These are phyloP conservation scores for Stenogyne calaminthoides DNA, from an alignment of 305 asterid species.

Conservation along the genomic window DNA sequence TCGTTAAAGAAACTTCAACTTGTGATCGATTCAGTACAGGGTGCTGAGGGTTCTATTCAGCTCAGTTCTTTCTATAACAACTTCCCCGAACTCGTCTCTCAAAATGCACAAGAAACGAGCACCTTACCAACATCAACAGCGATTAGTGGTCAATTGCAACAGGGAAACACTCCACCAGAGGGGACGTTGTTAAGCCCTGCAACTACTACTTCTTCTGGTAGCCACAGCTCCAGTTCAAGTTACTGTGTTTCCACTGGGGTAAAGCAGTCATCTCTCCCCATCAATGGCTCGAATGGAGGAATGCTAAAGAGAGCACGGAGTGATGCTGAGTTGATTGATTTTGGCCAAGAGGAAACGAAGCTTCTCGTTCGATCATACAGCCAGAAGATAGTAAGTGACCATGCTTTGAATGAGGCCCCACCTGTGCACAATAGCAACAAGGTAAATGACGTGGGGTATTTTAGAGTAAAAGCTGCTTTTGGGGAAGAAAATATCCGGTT, in stretches of 20 bases:
- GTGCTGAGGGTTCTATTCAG: constrained; percentile 55
- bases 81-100: constrained; percentile 55
- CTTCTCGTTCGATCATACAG: constrained; percentile 53
- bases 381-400: constrained; percentile 41
- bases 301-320: constrained; percentile 51
- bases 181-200: constrained; percentile 47
- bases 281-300: constrained; percentile 32
- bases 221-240: constrained; percentile 70
- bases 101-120: constrained; percentile 38
- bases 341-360: constrained; percentile 51
- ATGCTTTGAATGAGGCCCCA: constrained; percentile 44
- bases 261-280: constrained; percentile 44
- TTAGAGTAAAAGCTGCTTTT: constrained; percentile 63
- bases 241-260: constrained; percentile 54
- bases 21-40: constrained; percentile 66
- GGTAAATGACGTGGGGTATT: constrained; percentile 32
- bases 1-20: constrained; percentile 63
- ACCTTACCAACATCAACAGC: constrained; percentile 30
- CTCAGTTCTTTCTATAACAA: constrained; percentile 61
- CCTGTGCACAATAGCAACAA: constrained; percentile 42
- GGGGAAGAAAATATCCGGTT: constrained; percentile 75
- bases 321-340: constrained; percentile 46
- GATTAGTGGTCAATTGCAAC: constrained; percentile 31
- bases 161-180: constrained; percentile 36
- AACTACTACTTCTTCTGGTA: constrained; percentile 54